Base-by-base conservation (phyloP, 257 asterid species). In the Salvia hispanica region DNA sequence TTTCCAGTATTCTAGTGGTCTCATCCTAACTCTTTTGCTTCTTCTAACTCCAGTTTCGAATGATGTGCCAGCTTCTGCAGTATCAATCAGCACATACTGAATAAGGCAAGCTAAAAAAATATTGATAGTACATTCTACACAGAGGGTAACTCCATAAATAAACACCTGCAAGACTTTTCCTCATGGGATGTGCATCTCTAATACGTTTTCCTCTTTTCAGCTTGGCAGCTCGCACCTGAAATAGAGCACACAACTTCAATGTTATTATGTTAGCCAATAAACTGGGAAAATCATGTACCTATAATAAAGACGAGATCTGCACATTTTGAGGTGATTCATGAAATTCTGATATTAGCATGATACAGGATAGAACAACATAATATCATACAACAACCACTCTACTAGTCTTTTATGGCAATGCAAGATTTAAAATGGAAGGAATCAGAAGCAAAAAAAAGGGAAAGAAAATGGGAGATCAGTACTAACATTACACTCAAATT, bases 1-100 rank as follows among this genome's bases (percentile, higher is more conserved):
- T 80, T 81, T 89, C 98, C 98, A 89, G 77, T 68, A 94, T 64
- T 85, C 95, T 66, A 94, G 81, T 67, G 96, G 97, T 75, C 96
- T 91, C 72, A 70, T 81, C 80, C 74, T 88, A 73, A 87, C 76
- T 79, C 99, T 77, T 84, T 78, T 87, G 92, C 99, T 94, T 73
- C 92, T 85, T 62, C 99, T 87, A 42, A 91, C 79, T 63, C 97
- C 99, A 74, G 73, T 46, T 60, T 85, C 96, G 60, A 82, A 81
- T 42, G 85, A 52, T 56, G 95, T 90, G 62, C 97, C 97, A 69
- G 84, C 80, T 40, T 83, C 98, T 93, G 89, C 74, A 80, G 52
- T 64, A 76, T 70, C 72, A 78, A 18, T 70, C 72, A 75, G 44
- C 65, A 70, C 9, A 66, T 59, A 50, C 21, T n/a, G n/a, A n/a